These are phyloP conservation scores for Trypanosoma vivax DNA, from an alignment of 208 protist species.

Conservation along the genomic window DNA sequence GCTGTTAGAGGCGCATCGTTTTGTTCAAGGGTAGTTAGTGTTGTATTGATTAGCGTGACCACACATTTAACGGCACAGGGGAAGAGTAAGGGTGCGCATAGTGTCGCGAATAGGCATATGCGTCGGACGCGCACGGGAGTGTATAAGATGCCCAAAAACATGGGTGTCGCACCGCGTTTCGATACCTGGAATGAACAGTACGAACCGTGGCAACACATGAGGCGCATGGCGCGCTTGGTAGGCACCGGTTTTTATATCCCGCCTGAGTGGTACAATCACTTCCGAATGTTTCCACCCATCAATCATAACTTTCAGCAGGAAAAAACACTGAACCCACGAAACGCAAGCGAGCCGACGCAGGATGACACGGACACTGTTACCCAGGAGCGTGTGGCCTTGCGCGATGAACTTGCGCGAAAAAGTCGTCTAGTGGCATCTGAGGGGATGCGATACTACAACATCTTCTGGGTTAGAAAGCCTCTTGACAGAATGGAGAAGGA, in stretches of 20 bases:
- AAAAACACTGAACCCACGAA: slow-evolving; percentile 84
- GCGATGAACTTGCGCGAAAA: slow-evolving; percentile 74
- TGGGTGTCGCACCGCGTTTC: slow-evolving; percentile 79
- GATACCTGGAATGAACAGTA: slow-evolving; percentile 88
- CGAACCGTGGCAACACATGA: slow-evolving; percentile 88
- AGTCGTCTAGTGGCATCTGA: slow-evolving; percentile 79
- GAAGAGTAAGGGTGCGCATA: neutral
- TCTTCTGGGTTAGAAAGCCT: slow-evolving; percentile 89
- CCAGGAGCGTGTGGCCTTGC: slow-evolving; percentile 60
- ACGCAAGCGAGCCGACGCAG: slow-evolving; percentile 69
- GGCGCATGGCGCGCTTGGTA: slow-evolving; percentile 78
- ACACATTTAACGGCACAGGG: neutral
- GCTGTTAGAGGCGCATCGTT: no score
- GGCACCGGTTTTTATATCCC: slow-evolving; percentile 91
- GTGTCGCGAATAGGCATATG: slow-evolving; percentile 22
- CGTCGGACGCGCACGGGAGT: slow-evolving; percentile 19
- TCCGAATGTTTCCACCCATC: slow-evolving; percentile 89
- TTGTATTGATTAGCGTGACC: no score
- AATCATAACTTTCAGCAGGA: slow-evolving; percentile 88
- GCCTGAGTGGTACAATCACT: slow-evolving; percentile 90
- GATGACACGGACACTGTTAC: slow-evolving; percentile 48
- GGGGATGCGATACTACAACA: slow-evolving; percentile 91
- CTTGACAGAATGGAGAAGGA: slow-evolving; percentile 88
- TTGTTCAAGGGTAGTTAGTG: no score
- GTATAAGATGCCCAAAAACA: slow-evolving; percentile 86